phyloP scores from a whole-genome alignment of 371 early-diverging fungal genomes.

The Mortierella sp. region DNA sequence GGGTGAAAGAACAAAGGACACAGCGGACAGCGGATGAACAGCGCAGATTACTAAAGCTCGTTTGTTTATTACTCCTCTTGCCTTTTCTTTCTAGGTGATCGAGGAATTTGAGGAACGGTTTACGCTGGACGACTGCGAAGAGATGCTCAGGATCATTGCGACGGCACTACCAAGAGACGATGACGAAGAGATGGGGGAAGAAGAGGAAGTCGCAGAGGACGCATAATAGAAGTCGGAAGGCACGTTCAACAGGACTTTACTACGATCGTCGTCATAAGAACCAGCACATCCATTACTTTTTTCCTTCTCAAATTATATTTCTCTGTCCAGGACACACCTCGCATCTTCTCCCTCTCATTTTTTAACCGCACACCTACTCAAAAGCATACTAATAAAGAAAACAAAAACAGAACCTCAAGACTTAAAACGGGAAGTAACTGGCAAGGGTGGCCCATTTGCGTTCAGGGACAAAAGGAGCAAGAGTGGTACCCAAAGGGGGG shows the following conservation, averaged over 20 bases:
- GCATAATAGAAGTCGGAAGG: background rate
- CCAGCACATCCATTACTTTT: background rate
- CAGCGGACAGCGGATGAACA: background rate
- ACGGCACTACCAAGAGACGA: conserved; percentile 38
- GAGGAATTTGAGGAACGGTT: conserved; percentile 57
- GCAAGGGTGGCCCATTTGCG: background rate
- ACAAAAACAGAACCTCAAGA: background rate
- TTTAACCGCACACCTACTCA: background rate
- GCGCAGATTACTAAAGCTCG: background rate
- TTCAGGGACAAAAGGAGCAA: background rate
- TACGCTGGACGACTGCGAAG: conserved; percentile 19
- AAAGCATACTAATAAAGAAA: background rate
- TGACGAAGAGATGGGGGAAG: conserved; percentile 32
- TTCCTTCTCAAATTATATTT: background rate
- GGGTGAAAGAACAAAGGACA: background rate
- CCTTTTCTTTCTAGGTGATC: conserved; percentile 32
- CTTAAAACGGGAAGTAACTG: background rate
- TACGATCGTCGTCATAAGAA: no score
- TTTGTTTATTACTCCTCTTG: background rate
- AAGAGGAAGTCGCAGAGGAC: conserved; percentile 12
- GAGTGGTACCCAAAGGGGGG: background rate
- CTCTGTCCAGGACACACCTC: background rate
- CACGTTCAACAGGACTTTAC: background rate
- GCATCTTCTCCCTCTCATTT: background rate
- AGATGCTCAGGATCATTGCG: conserved; percentile 32